A percentile compares a stretch with the other conserved stretches of the same genome.
Conservation (phyloP, 225 moss, liverwort and hornwort species). For the Bryoerythrophyllum caledonicum region DNA sequence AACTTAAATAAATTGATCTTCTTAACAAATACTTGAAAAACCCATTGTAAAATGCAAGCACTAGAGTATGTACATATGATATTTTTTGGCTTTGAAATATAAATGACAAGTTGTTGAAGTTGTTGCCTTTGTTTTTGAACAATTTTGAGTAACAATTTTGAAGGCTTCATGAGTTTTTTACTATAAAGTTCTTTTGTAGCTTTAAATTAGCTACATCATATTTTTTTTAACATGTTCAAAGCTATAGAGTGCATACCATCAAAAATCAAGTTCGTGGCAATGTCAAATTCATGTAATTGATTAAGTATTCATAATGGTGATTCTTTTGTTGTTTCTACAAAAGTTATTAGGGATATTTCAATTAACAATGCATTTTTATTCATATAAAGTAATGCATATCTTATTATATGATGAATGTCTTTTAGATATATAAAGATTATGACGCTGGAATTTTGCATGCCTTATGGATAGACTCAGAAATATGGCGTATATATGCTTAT, state of each 20-base stretch:
- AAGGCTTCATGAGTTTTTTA: too few species aligned
- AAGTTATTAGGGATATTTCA: too few species aligned
- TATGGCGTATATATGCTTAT: too few species aligned
- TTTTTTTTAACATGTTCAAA: not conserved
- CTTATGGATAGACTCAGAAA: too few species aligned
- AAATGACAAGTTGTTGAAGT: not conserved
- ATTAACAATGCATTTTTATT: too few species aligned
- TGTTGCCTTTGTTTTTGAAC: too few species aligned
- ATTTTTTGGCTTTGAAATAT: not conserved
- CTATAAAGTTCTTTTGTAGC: rapidly evolving
- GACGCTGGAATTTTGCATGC: too few species aligned
- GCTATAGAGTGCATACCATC: not conserved
- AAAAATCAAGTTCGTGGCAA: not conserved
- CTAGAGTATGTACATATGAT: not conserved
- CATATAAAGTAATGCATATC: too few species aligned
- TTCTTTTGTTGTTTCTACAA: not conserved
- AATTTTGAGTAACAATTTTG: too few species aligned
- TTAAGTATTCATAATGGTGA: not conserved
- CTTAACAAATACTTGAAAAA: not conserved
- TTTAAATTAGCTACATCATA: not conserved
- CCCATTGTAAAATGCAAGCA: not conserved
- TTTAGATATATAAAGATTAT: too few species aligned
- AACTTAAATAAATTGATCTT: not conserved
- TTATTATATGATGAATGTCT: too few species aligned
- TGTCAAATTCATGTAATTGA: not conserved